These are phyloP conservation scores for Trametes maxima DNA, from an alignment of 768 basidiomycete species.

Conservation along the genomic window DNA sequence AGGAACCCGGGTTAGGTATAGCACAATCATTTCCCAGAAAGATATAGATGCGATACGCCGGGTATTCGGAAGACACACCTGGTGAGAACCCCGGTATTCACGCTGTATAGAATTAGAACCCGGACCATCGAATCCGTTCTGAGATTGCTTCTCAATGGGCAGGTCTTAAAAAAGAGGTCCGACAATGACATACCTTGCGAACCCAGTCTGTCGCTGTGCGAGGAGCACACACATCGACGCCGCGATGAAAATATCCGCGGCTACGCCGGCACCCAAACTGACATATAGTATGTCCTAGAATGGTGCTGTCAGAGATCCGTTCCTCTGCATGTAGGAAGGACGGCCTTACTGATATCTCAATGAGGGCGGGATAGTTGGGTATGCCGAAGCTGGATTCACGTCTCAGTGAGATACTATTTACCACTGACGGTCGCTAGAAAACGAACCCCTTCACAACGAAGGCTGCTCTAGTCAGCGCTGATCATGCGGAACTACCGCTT, in stretches of 20 bases:
- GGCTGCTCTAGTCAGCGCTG: background rate
- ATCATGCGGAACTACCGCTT: background rate
- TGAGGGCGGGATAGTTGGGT: conserved; percentile 3
- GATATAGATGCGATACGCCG: background rate
- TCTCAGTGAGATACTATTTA: background rate
- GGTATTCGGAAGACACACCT: conserved; percentile 17
- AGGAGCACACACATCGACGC: conserved; percentile 26
- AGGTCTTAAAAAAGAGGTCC: background rate
- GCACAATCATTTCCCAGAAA: background rate
- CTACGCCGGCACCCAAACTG: conserved; percentile 27
- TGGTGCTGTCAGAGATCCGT: no score
- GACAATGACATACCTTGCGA: conserved; percentile 13
- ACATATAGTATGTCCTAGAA: conserved; percentile 29
- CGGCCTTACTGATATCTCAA: conserved; percentile 22
- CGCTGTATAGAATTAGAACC: conserved; percentile 28
- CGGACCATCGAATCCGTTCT: conserved; percentile 27
- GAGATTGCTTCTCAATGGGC: background rate
- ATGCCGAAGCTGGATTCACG: conserved; percentile 1
- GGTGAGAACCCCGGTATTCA: conserved; percentile 31
- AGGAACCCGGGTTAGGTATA: background rate
- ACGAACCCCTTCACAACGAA: conserved; percentile 16
- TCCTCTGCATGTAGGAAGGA: no score
- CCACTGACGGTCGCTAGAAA: background rate
- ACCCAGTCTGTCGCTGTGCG: conserved; percentile 13
- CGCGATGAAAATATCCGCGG: conserved; percentile 29